Percentiles rank a stretch among this genome's conserved stretches.
Evolutionary conservation across 768 basidiomycete species (phyloP).

Genomic region (Plicaturopsis crispa): DNA sequence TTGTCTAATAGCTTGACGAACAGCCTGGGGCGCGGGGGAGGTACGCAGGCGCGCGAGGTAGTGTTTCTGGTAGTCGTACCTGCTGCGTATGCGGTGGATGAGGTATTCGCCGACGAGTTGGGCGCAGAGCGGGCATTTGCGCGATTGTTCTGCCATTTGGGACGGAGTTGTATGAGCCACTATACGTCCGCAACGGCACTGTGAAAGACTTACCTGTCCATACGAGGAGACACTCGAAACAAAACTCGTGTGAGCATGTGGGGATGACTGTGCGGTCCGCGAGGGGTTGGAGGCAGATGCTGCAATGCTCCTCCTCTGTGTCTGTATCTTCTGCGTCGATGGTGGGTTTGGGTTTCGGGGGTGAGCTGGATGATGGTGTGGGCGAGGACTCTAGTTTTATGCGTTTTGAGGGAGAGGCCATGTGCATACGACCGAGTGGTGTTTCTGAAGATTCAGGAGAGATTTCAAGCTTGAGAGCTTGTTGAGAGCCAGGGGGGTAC

Average conservation of each 20-base stretch:
- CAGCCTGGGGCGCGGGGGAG: conserved; percentile 31
- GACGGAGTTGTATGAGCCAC: conserved; percentile 1
- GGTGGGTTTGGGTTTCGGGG: neutral
- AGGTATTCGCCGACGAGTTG: conserved; percentile 63
- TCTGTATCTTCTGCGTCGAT: conserved; percentile 17
- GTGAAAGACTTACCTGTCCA: conserved; percentile 66
- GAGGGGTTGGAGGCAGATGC: conserved; percentile 78
- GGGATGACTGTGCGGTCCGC: conserved; percentile 78
- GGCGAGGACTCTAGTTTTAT: neutral
- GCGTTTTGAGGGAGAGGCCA: conserved; percentile 1
- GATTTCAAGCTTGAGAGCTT: no score
- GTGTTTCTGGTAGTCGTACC: conserved; percentile 77
- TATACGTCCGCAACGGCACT: neutral
- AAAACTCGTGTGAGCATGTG: conserved; percentile 87
- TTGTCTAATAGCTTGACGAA: conserved; percentile 15
- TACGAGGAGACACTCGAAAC: conserved; percentile 82
- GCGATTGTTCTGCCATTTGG: conserved; percentile 65
- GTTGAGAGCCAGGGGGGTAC: no score
- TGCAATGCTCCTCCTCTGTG: conserved; percentile 56
- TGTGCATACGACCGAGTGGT: no score
- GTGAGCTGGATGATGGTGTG: neutral
- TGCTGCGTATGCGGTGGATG: conserved; percentile 73
- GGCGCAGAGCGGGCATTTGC: conserved; percentile 71
- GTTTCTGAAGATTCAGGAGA: no score
- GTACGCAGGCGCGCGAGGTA: conserved; percentile 59